Conservation (phyloP, 345 rosid genomes). For the Eucalyptus microcorys region DNA sequence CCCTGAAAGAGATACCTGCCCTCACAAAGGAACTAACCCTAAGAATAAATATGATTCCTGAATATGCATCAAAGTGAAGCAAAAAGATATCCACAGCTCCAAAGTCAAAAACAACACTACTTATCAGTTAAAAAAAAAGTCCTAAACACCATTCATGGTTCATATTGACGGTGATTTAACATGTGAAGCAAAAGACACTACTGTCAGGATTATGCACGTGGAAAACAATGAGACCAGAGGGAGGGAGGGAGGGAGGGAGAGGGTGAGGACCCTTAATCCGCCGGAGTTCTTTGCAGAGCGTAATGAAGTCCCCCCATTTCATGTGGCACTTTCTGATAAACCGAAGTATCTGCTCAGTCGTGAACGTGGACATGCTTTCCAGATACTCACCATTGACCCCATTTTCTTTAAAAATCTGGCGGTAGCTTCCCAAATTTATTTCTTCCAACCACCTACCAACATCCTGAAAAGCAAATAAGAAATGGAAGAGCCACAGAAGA, state of each 20-base stretch:
- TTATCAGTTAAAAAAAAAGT: no score
- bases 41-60: background rate
- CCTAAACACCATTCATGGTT: background rate
- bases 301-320: conserved; percentile 99
- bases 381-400: conserved; percentile 89
- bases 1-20: background rate
- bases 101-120: background rate
- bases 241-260: background rate
- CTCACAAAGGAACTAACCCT: background rate
- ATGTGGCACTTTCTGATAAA: conserved; percentile 96
- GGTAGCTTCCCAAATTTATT: conserved; percentile 76
- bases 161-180: background rate
- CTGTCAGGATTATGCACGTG: background rate
- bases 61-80: background rate
- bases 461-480: conserved; percentile 30
- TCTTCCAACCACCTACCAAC: conserved; percentile 95
- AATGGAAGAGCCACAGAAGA: background rate
- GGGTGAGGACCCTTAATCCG: conserved; percentile 66
- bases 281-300: conserved; percentile 91
- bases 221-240: background rate
- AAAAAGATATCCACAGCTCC: background rate
- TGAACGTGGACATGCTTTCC: conserved; percentile 95
- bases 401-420: conserved; percentile 77
- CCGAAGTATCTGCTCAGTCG: conserved; percentile 91
- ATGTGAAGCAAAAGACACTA: background rate